These are phyloP conservation scores for Rhodotorula mucilaginosa DNA, from an alignment of 1,284 basidiomycete genomes.

Conservation along the genomic window DNA sequence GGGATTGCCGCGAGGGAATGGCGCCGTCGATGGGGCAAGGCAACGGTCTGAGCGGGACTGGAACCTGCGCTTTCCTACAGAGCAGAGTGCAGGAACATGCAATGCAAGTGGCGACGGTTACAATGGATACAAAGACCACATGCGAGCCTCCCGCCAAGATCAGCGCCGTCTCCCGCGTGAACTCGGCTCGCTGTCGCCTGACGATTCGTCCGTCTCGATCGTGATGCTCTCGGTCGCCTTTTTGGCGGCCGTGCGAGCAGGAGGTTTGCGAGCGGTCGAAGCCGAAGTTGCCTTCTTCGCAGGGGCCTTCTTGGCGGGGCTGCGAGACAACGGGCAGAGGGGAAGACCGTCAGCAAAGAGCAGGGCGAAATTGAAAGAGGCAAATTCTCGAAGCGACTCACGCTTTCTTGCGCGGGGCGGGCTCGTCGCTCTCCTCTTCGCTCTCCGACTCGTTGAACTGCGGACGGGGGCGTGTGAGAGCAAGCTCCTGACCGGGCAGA, in stretches of 20 bases:
- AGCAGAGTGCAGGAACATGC: no score
- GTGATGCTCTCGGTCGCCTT: slow-evolving; percentile 23
- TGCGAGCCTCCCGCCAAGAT: no score
- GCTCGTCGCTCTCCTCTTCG: slow-evolving; percentile 52
- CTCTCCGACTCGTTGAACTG: slow-evolving; percentile 55
- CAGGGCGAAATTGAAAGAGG: slow-evolving; percentile 45
- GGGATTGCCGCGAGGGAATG: no score
- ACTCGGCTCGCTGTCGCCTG: slow-evolving; percentile 17
- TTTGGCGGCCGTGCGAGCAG: slow-evolving; percentile 9
- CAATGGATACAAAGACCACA: no score
- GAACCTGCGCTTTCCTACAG: not conserved
- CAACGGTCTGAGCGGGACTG: not conserved
- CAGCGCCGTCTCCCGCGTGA: slow-evolving; percentile 14
- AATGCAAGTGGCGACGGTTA: not conserved
- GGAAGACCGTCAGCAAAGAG: no score
- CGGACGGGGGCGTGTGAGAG: slow-evolving; percentile 9
- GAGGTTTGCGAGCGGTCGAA: not conserved
- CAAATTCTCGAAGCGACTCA: slow-evolving; percentile 44
- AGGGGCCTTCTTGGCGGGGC: slow-evolving; percentile 55
- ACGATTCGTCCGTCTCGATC: slow-evolving; percentile 24
- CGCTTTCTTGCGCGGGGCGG: slow-evolving; percentile 61
- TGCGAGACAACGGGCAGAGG: not conserved
- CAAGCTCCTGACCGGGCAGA: not conserved
- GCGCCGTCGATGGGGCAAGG: no score
- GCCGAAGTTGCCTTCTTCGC: slow-evolving; percentile 55